Base-by-base conservation (phyloP, 345 rosid species). In the Xanthoceras sorbifolium region DNA sequence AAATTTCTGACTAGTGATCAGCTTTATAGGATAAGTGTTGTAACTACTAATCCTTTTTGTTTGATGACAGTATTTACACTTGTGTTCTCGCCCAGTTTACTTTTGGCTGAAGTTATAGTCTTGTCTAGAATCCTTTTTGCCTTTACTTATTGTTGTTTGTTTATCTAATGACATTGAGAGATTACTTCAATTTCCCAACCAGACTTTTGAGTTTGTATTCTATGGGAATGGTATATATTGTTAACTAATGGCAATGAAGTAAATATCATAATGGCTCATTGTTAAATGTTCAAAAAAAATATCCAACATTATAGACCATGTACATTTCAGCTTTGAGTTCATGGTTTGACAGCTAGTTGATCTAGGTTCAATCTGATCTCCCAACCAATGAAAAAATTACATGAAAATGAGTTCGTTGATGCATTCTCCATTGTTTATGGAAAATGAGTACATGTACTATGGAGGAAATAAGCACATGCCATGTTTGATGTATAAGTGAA, bases 21-120 rank as follows among this genome's bases (percentile, higher is more conserved):
- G 68, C 73, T 71, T 69, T 54, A 34, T 40, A 64, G 32, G n/a
- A n/a, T 26, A 31, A 64, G 52, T 42, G 69, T 69, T 73, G 48
- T 67, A 54, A 26, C 61, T 64, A 18, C 62, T 59, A 40, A 68
- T 25, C 59, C 76, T 42, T 61, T 38, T 12, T 38, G 59, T 26
- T 73, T 62, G 68, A 28, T 10, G 26, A 42, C 17, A 61, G 57
- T 40, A 26, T 18, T 28, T 73, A 5, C 61, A 1, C 59, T 42
- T n/a, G 4, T 50, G 23, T 40, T 34, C 40, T 9, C 25, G 18
- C 10, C 57, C 15, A 7, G 14, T 25, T 38, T 25, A 23, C n/a
- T 34, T 71, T 54, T 3, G 8, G 31, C 32, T 6, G 50, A 23
- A 23, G 38, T 57, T 12, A 20, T 14, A 0, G 12, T 11, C 20